phyloP scores from a whole-genome alignment of 148 eudicot species.

The Vaccinium macrocarpon region DNA sequence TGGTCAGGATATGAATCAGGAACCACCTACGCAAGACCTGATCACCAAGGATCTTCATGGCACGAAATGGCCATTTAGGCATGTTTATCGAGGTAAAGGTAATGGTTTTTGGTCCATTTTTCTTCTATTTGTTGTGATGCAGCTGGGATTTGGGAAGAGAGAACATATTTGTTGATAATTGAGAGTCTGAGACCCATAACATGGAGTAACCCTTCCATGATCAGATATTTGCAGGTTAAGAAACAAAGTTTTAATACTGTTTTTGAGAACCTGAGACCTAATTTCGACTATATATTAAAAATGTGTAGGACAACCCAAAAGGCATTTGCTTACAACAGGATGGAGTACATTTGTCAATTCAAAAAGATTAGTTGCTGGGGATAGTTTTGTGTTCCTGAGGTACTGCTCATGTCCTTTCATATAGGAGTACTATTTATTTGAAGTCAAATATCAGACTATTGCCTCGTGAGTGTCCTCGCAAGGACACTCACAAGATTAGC shows the following conservation, averaged over 20 bases:
- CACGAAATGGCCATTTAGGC: slow-evolving; percentile 81
- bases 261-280: background rate
- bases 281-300: background rate
- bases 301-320: slow-evolving; percentile 78
- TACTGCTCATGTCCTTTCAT: slow-evolving; percentile 18
- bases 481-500: no score
- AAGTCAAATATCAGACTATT: background rate
- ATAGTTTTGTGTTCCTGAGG: slow-evolving; percentile 93
- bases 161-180: background rate
- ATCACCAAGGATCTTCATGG: slow-evolving; percentile 89
- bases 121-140: background rate
- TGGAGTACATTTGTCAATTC: slow-evolving; percentile 98
- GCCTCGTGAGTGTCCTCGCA: background rate
- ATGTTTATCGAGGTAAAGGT: slow-evolving; percentile 98
- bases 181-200: background rate
- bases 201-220: background rate
- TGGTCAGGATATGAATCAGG: slow-evolving; percentile 78
- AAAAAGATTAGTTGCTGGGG: slow-evolving; percentile 95
- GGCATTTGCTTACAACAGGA: slow-evolving; percentile 97
- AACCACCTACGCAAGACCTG: slow-evolving; percentile 82
- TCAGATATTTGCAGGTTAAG: background rate
- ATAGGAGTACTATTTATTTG: background rate
- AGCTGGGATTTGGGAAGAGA: background rate
- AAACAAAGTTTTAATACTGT: background rate
- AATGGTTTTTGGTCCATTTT: slow-evolving; percentile 15